Evolutionary conservation across 108 stramenopile species (phyloP), one percentile per base, ranked within the genome.

Genomic region (Skeletonema marinoi): DNA sequence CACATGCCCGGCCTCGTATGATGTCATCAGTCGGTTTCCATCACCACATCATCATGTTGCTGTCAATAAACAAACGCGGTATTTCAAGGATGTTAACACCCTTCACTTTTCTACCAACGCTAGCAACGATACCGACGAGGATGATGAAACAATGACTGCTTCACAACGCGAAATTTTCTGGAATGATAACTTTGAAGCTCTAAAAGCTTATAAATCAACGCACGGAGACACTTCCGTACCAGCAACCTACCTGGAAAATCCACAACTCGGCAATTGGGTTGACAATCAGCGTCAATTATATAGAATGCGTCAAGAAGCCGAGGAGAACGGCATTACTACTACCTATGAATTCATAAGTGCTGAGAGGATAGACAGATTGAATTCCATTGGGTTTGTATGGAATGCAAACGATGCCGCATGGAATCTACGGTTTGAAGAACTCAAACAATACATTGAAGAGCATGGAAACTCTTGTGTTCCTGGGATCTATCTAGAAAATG

Each of bases 191-290:
- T 76, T 86, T 39, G 32, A 61, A 29, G 54, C 21, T 16, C 62
- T 86, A 10, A 68, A 78, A 66, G 74, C 38, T 11, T 86, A 83
- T 56, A 79, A 79, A 70, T 42, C 65, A 44, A 35, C 65, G 51
- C 73, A 86, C 63, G 85, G 85, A 13, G 78, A 86, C 42, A 80
- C 82, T 4, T 42, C 83, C 5, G 85, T 86, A 6, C 85, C 85
- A 7, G 44, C 60, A 31, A 73, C 44, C 39, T 85, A 74, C 56
- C 77, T 59, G 2, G 66, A 66, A 19, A 85, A 85, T 67, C 84
- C 71, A 32, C 69, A 66, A 36, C 72, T 85, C 16, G 81, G 84
- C 21, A 78, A 59, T 51, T 85, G 84, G 84, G 77, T 85, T 19
- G 78, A 84, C 33, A 75, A 80, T 42, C 78, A 84, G 19, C 58